phyloP scores from a whole-genome alignment of 495 filamentous ascomycete species.

The Hypoxylon rickii region DNA sequence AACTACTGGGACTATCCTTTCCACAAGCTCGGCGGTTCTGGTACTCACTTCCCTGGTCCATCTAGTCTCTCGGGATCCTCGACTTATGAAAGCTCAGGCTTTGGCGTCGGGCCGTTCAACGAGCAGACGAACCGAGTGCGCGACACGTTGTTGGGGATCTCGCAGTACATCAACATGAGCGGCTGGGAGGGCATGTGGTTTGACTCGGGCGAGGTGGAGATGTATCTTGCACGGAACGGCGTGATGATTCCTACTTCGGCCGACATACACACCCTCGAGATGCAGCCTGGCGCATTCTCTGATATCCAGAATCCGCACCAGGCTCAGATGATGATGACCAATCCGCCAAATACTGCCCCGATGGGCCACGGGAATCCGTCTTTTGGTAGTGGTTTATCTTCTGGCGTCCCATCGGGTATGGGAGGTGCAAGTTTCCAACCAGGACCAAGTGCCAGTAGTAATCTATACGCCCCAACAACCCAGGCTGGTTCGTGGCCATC shows the following conservation, averaged over 20 bases:
- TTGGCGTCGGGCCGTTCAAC: conserved; percentile 48
- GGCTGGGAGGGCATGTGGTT: conserved; percentile 73
- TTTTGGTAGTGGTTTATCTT: conserved; percentile 1
- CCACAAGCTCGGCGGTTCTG: conserved; percentile 68
- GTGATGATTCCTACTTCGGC: conserved; percentile 58
- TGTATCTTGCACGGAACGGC: conserved; percentile 65
- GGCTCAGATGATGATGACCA: conserved; percentile 7
- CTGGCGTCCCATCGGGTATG: background rate
- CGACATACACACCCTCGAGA: conserved; percentile 56
- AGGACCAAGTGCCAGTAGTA: background rate
- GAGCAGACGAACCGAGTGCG: conserved; percentile 35
- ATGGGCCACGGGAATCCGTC: background rate
- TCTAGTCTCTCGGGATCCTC: conserved; percentile 38
- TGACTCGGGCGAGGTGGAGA: conserved; percentile 72
- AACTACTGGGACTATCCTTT: conserved; percentile 66
- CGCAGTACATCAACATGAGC: conserved; percentile 48
- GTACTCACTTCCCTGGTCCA: conserved; percentile 59
- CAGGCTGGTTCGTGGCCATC: conserved; percentile 18
- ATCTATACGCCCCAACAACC: background rate
- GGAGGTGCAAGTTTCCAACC: conserved; percentile 1
- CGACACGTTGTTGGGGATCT: conserved; percentile 38
- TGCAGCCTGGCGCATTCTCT: conserved; percentile 44
- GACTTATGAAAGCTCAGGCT: conserved; percentile 46
- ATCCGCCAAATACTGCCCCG: conserved; percentile 5
- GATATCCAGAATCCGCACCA: conserved; percentile 20